phyloP scores from a whole-genome alignment of 805 yeast species.

The Wickerhamiella allomyrinae region DNA sequence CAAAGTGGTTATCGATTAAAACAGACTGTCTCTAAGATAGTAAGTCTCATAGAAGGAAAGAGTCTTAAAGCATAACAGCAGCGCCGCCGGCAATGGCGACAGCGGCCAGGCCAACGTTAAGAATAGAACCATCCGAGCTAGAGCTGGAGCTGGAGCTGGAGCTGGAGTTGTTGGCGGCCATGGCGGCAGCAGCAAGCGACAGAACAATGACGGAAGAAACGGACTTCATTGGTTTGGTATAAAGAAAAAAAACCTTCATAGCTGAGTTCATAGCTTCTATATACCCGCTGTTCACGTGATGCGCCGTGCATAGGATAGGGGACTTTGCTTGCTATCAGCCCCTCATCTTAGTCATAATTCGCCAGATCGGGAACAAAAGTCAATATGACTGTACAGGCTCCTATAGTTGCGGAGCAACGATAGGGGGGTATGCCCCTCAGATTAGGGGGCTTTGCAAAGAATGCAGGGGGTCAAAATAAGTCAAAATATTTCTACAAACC shows the following conservation, averaged over 20 bases:
- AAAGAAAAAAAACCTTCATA: background rate
- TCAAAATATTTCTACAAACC: no score
- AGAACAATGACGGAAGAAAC: slow-evolving; percentile 10
- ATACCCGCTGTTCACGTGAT: background rate
- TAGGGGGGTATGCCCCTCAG: no score
- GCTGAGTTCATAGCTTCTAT: background rate
- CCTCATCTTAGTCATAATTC: background rate
- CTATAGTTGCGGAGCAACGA: no score
- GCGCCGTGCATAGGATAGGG: background rate
- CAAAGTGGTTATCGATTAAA: background rate
- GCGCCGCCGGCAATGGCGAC: slow-evolving; percentile 14
- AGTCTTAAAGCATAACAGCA: slow-evolving; percentile 13
- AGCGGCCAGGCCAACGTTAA: slow-evolving; percentile 9
- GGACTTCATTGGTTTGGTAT: background rate
- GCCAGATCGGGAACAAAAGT: background rate
- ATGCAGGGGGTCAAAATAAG: no score
- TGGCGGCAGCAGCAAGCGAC: slow-evolving; percentile 11
- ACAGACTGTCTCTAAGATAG: background rate
- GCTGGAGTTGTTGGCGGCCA: slow-evolving; percentile 2
- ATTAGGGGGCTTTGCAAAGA: no score
- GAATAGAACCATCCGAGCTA: background rate
- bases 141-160: slow-evolving; percentile 2
- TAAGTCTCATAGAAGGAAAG: background rate
- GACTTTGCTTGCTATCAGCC: background rate
- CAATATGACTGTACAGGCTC: no score